A percentile compares a stretch with the other conserved stretches of the same genome.
Conservation (phyloP, 2,329 filamentous ascomycete genomes). For the Pseudocercospora musae region DNA sequence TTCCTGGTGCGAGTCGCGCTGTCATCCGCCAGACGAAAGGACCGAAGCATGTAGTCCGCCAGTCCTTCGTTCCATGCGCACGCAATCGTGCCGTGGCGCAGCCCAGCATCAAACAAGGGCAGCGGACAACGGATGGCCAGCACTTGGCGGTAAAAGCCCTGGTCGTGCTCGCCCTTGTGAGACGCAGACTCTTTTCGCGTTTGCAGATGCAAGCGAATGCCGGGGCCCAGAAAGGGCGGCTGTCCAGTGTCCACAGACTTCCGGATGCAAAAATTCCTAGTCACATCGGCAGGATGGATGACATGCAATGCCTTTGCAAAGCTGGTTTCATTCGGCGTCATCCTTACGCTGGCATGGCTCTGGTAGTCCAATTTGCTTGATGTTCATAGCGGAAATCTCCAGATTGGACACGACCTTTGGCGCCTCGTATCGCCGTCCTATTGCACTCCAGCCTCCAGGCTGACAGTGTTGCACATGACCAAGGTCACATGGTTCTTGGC, state of each 20-base stretch:
- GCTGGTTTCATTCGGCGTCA: not conserved
- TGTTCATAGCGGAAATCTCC: not conserved
- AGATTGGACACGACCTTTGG: not conserved
- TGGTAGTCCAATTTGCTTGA: not conserved
- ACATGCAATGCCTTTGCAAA: not conserved
- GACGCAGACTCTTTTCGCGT: constrained; percentile 2
- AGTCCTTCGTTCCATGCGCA: constrained; percentile 4
- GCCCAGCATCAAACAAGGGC: not conserved
- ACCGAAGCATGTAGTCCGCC: not conserved
- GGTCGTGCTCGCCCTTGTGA: not conserved
- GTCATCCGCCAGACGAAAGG: constrained; percentile 1
- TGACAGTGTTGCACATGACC: too few species aligned
- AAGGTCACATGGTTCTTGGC: too few species aligned
- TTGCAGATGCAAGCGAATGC: constrained; percentile 1
- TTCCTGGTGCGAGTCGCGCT: not conserved
- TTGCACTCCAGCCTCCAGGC: not conserved
- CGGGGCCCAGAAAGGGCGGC: constrained; percentile 1
- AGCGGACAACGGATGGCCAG: not conserved
- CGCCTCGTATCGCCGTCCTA: not conserved
- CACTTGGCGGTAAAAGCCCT: constrained; percentile 2
- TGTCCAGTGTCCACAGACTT: not conserved
- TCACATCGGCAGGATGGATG: not conserved
- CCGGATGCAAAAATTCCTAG: not conserved
- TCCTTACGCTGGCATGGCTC: not conserved
- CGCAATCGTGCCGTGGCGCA: constrained; percentile 6